These are phyloP conservation scores for Chenopodium quinoa DNA, from an alignment of 148 eudicot species.

Conservation along the genomic window DNA sequence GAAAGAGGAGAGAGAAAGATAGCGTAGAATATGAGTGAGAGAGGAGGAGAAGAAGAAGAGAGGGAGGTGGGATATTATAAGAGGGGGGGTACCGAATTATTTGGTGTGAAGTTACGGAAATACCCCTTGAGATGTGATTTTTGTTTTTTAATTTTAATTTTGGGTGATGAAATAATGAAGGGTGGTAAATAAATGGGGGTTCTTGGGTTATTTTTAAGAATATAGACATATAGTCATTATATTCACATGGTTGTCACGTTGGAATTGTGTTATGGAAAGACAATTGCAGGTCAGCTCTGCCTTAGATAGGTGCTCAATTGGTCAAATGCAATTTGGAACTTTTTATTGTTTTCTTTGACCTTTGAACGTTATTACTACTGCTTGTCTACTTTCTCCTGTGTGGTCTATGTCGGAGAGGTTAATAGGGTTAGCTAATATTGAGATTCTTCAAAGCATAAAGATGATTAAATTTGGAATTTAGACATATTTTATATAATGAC, in stretches of 20 bases:
- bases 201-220: neutral
- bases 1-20: constrained; percentile 17
- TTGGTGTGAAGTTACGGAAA: neutral
- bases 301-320: neutral
- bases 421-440: too few species aligned
- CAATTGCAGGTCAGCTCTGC: neutral
- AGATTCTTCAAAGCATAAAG: too few species aligned
- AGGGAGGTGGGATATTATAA: constrained; percentile 5
- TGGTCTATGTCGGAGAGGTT: too few species aligned
- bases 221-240: neutral
- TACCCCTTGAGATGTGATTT: neutral
- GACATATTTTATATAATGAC: too few species aligned
- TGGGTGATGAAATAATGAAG: too few species aligned
- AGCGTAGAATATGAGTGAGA: constrained; percentile 29
- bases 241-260: constrained; percentile 11
- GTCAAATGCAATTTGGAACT: constrained; percentile 12
- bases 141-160: too few species aligned
- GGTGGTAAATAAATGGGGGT: too few species aligned
- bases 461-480: too few species aligned
- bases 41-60: neutral
- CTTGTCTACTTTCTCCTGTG: too few species aligned
- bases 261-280: neutral
- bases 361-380: neutral
- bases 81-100: constrained; percentile 2
- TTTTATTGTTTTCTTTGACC: neutral